Evolutionary conservation across 2,329 filamentous ascomycete genomes (phyloP).

Genomic region (Tolypocladium sp.): DNA sequence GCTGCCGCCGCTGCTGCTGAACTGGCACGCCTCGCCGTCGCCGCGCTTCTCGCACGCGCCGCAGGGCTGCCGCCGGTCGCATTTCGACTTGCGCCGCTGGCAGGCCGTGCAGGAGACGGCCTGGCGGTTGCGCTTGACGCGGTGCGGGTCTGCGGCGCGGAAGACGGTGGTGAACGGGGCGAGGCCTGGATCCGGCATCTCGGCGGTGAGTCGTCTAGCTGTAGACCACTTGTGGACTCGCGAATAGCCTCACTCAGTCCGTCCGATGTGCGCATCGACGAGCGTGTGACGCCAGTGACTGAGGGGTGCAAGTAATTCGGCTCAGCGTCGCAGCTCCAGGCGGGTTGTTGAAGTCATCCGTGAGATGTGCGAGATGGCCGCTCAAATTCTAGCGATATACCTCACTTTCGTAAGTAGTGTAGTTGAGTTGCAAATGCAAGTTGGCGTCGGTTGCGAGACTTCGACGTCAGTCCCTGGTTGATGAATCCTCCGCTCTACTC

Average conservation of each 20-base stretch:
- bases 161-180: slow-evolving; percentile 23
- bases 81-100: slow-evolving; percentile 32
- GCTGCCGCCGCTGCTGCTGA: slow-evolving; percentile 12
- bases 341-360: neutral
- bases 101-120: slow-evolving; percentile 32
- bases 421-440: neutral
- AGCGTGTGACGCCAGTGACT: neutral
- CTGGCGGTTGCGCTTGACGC: slow-evolving; percentile 28
- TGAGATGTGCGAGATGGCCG: neutral
- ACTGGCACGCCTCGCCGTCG: slow-evolving; percentile 21
- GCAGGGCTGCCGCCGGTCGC: slow-evolving; percentile 31
- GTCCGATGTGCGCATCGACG: neutral
- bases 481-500: neutral
- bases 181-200: slow-evolving; percentile 14
- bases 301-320: neutral
- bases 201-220: neutral
- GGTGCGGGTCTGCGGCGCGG: slow-evolving; percentile 22
- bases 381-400: neutral
- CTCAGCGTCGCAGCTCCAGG: neutral
- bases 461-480: neutral
- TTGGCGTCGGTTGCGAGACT: neutral
- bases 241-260: neutral
- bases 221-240: neutral
- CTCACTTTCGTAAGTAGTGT: neutral
- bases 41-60: slow-evolving; percentile 29